Evolutionary conservation across 2,329 filamentous ascomycete genomes (phyloP).

Genomic region (Sporothrix dimorphospora): DNA sequence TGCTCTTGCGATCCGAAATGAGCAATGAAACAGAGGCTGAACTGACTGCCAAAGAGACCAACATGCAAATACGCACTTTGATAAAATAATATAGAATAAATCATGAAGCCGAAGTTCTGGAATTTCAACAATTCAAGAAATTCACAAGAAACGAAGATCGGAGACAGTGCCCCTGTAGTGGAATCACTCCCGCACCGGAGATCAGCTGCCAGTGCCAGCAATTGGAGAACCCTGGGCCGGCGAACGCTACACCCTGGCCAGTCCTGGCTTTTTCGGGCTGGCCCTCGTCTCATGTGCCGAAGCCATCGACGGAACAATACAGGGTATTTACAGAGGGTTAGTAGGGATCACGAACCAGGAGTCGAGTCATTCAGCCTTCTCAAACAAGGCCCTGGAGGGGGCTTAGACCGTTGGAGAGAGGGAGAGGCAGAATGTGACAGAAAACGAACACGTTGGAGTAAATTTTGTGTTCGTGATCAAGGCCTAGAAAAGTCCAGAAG

Average conservation of each 20-base stretch:
- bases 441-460: background rate
- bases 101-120: background rate
- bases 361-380: slow-evolving; percentile 13
- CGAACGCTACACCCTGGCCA: background rate
- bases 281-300: slow-evolving; percentile 19
- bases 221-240: slow-evolving; percentile 8
- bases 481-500: background rate
- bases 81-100: background rate
- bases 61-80: background rate
- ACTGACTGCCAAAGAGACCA: background rate
- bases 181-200: background rate
- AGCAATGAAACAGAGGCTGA: slow-evolving; percentile 5
- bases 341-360: slow-evolving; percentile 4
- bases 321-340: background rate
- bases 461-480: background rate
- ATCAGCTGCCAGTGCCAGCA: slow-evolving; percentile 4
- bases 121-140: too few relatives aligned
- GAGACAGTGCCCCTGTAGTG: background rate
- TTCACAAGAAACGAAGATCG: background rate
- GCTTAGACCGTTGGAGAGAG: background rate
- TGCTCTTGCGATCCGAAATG: background rate
- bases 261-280: background rate
- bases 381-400: background rate
- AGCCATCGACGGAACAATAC: background rate
- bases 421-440: too few relatives aligned